These are phyloP conservation scores for Neoboletus magnificus DNA, from an alignment of 768 basidiomycete species.

Conservation along the genomic window DNA sequence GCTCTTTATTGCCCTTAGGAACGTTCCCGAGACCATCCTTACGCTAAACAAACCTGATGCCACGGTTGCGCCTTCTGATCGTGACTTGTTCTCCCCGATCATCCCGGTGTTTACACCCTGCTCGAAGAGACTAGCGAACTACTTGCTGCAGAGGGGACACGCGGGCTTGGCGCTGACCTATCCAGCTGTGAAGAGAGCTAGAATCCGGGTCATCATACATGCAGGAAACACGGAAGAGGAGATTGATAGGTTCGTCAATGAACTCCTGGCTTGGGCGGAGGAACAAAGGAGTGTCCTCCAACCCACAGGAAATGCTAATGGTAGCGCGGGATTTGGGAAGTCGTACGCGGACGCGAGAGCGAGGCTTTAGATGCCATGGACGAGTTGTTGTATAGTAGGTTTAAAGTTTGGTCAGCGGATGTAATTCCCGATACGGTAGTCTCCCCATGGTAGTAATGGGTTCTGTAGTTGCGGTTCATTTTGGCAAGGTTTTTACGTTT, in stretches of 20 bases:
- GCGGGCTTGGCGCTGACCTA: conserved; percentile 6
- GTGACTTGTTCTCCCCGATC: conserved; percentile 15
- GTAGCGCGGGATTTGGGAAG: neutral
- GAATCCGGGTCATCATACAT: conserved; percentile 19
- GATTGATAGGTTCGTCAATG: conserved; percentile 8
- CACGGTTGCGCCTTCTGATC: neutral
- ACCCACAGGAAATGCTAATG: neutral
- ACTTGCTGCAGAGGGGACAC: conserved; percentile 15
- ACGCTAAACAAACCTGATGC: neutral
- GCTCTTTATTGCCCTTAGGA: conserved; percentile 1
- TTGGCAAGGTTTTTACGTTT: no score
- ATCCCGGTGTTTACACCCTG: conserved; percentile 17
- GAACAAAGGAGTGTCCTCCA: neutral
- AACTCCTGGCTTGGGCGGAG: conserved; percentile 11
- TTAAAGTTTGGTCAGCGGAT: neutral
- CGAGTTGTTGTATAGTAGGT: neutral
- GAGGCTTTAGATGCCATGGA: conserved; percentile 11
- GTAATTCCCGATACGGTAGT: no score
- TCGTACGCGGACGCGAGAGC: conserved; percentile 1
- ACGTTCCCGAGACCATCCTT: conserved; percentile 7
- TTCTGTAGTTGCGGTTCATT: no score
- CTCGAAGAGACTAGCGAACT: conserved; percentile 9
- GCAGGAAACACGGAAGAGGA: conserved; percentile 17
- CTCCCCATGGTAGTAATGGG: no score
- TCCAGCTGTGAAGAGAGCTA: conserved; percentile 12